Percentiles rank a stretch among this genome's conserved stretches.
Evolutionary conservation across 1,139 yeast species (phyloP).

Genomic region (Magnusiomyces fungicola): DNA sequence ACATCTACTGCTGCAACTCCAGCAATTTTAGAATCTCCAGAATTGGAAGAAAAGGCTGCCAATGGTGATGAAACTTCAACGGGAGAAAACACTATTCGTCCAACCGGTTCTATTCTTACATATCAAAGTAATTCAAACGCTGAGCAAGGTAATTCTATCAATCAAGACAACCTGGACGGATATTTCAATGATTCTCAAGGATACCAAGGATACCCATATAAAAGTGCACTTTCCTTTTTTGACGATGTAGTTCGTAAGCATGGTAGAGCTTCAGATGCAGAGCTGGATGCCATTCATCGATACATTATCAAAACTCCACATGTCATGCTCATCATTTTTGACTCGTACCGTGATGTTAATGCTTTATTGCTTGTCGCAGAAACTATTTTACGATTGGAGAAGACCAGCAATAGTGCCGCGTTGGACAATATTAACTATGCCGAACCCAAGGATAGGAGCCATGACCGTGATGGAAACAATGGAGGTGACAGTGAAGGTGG

Average conservation of each 20-base stretch:
- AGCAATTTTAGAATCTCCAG: neutral
- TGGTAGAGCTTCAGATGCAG: neutral
- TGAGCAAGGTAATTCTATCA: neutral
- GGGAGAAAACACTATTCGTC: neutral
- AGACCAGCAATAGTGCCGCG: neutral
- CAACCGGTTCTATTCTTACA: neutral
- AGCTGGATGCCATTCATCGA: slow-evolving; percentile 4
- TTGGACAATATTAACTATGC: too few species aligned
- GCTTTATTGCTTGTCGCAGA: slow-evolving; percentile 1
- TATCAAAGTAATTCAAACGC: neutral
- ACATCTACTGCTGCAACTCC: neutral
- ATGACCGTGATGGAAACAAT: too few species aligned
- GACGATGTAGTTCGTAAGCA: neutral
- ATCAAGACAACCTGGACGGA: neutral
- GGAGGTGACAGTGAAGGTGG: too few species aligned
- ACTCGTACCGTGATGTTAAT: slow-evolving; percentile 3
- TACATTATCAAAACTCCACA: slow-evolving; percentile 7
- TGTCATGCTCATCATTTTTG: slow-evolving; percentile 6
- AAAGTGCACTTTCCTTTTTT: neutral
- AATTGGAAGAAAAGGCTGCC: neutral
- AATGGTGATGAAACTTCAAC: neutral
- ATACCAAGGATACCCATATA: slow-evolving; percentile 1
- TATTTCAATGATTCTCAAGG: too few species aligned
- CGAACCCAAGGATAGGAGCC: too few species aligned
- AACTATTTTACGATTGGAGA: slow-evolving; percentile 3